Evolutionary conservation across 176 grass and related monocot genomes (phyloP).

Genomic region (Ampelocalamus luodianensis): DNA sequence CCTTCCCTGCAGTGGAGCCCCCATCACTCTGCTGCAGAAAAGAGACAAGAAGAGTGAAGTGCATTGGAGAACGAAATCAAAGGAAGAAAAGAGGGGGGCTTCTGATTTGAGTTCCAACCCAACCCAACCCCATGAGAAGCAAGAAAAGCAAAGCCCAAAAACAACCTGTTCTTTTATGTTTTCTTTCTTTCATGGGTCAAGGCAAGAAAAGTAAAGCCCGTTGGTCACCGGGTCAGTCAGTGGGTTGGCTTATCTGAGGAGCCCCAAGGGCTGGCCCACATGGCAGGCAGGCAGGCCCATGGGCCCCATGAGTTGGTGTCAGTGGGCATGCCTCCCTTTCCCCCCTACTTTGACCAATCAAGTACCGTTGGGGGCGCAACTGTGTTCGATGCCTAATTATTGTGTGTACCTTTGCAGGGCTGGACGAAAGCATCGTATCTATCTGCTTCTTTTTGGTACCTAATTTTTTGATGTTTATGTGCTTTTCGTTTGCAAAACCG

Average conservation of each 20-base stretch:
- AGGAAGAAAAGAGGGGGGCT: background rate
- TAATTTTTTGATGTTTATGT: background rate
- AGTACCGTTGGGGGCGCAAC: background rate
- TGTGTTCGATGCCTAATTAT: conserved; percentile 28
- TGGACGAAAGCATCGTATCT: background rate
- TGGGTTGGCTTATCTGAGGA: conserved; percentile 45
- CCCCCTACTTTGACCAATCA: conserved; percentile 47
- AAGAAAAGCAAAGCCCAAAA: too few relatives aligned
- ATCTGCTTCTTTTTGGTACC: background rate
- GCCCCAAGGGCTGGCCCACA: conserved; percentile 23
- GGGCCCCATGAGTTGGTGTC: conserved; percentile 26
- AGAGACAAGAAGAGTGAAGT: conserved; percentile 8
- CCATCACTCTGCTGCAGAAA: background rate
- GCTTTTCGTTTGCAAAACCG: background rate
- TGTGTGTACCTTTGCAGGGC: background rate
- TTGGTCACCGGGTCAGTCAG: conserved; percentile 11
- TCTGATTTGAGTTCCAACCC: background rate
- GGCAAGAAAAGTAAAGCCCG: background rate
- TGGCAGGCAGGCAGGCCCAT: conserved; percentile 1
- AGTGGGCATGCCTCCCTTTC: conserved; percentile 27
- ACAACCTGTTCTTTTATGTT: background rate
- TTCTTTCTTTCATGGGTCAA: conserved; percentile 16
- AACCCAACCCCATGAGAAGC: background rate
- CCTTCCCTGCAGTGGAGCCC: background rate
- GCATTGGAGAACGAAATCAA: conserved; percentile 13